Evolutionary conservation across 495 filamentous ascomycete species (phyloP).

Genomic region (Aspergillus hancockii): DNA sequence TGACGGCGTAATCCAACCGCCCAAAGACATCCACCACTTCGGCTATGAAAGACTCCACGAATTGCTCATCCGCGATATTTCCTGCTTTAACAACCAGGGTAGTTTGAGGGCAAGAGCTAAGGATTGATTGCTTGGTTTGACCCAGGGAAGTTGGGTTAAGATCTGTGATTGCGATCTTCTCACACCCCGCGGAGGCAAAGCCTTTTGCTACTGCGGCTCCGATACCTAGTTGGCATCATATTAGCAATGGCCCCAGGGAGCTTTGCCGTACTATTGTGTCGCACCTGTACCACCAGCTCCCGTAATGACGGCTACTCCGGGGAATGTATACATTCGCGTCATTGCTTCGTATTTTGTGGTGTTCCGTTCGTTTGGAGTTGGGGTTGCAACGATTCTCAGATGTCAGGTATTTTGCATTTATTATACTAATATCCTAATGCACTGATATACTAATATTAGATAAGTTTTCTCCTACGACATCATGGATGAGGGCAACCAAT

Average conservation of each 20-base stretch:
- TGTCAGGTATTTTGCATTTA: background rate
- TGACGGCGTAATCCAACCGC: conserved; percentile 54
- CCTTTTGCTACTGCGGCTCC: conserved; percentile 52
- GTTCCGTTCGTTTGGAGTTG: background rate
- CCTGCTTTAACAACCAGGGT: conserved; percentile 35
- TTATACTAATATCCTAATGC: too few relatives aligned
- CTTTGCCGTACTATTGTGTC: conserved; percentile 1
- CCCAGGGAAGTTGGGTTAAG: conserved; percentile 38
- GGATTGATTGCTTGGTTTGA: conserved; percentile 33
- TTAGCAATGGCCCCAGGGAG: background rate
- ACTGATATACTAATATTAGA: too few relatives aligned
- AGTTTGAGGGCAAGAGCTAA: conserved; percentile 26
- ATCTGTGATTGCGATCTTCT: conserved; percentile 52
- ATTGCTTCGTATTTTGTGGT: background rate
- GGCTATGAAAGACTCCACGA: conserved; percentile 41
- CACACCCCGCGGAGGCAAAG: conserved; percentile 53
- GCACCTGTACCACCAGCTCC: conserved; percentile 35
- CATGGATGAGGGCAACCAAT: background rate
- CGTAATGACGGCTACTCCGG: conserved; percentile 34
- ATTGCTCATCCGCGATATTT: conserved; percentile 44
- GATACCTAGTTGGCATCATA: conserved; percentile 43
- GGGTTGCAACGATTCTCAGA: background rate
- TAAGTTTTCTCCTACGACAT: too few relatives aligned
- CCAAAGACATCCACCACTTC: conserved; percentile 34
- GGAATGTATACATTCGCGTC: conserved; percentile 23